Conservation (phyloP, 208 protist species). For the Trichomonas vaginalis region DNA sequence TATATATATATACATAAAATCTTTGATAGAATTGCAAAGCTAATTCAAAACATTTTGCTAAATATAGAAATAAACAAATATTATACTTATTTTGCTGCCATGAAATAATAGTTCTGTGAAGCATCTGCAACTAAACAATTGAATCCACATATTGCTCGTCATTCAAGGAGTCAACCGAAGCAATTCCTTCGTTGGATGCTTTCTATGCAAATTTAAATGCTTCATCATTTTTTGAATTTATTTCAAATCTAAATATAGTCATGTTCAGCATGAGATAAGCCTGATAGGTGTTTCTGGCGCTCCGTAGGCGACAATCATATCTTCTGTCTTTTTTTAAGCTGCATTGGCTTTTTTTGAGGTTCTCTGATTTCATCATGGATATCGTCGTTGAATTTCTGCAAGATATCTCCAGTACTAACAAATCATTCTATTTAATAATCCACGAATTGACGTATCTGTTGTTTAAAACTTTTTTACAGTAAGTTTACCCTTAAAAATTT, state of each 20-base stretch:
- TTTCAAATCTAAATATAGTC: conserved; percentile 42
- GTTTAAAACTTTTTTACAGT: too few species aligned
- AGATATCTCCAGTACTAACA: conserved; percentile 37
- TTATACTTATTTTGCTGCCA: conserved; percentile 2
- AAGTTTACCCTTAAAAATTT: too few species aligned
- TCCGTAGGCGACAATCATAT: neutral
- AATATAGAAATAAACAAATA: too few species aligned
- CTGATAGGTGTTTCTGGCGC: neutral
- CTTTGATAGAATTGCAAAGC: too few species aligned
- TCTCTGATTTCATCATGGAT: neutral
- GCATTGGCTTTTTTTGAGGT: neutral
- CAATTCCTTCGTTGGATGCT: conserved; percentile 51
- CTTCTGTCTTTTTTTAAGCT: conserved; percentile 7
- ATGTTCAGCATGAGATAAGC: conserved; percentile 52
- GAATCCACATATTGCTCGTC: conserved; percentile 56
- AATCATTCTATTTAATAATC: conserved; percentile 27
- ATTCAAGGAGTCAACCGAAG: conserved; percentile 48
- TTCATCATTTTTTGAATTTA: conserved; percentile 20
- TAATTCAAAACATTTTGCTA: too few species aligned
- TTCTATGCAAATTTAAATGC: conserved; percentile 29
- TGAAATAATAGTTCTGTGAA: conserved; percentile 25
- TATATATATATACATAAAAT: too few species aligned
- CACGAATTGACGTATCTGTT: neutral
- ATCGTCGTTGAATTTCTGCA: conserved; percentile 22
- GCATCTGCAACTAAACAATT: conserved; percentile 57